phyloP scores from a whole-genome alignment of 495 filamentous ascomycete genomes.

The Penicillium macrosclerotiorum region DNA sequence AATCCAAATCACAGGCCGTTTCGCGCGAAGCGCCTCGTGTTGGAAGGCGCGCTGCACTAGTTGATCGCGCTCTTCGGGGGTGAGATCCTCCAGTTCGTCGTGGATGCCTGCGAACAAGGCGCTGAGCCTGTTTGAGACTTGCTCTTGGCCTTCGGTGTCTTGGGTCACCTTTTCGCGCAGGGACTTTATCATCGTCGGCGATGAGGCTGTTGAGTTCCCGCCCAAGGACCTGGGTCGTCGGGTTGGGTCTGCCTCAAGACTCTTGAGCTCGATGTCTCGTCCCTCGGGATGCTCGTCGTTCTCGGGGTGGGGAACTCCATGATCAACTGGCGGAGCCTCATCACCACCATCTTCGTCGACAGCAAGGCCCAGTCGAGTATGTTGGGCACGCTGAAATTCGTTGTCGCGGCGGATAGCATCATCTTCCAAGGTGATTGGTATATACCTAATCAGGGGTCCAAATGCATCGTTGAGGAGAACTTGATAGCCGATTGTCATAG shows the following conservation, averaged over 20 bases:
- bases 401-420: slow-evolving; percentile 87
- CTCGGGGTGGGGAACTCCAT: slow-evolving; percentile 44
- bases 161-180: slow-evolving; percentile 39
- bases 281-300: slow-evolving; percentile 34
- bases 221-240: slow-evolving; percentile 44
- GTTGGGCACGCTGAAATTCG: slow-evolving; percentile 78
- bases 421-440: slow-evolving; percentile 95
- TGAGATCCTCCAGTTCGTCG: slow-evolving; percentile 92
- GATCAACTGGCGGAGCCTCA: slow-evolving; percentile 37
- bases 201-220: slow-evolving; percentile 26
- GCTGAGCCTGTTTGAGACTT: slow-evolving; percentile 52
- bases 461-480: slow-evolving; percentile 79
- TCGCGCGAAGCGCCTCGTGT: slow-evolving; percentile 82
- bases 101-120: slow-evolving; percentile 82
- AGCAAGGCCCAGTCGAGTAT: slow-evolving; percentile 49
- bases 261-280: slow-evolving; percentile 58
- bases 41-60: slow-evolving; percentile 87
- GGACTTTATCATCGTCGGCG: slow-evolving; percentile 30
- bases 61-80: slow-evolving; percentile 83
- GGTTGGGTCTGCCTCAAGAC: slow-evolving; percentile 43
- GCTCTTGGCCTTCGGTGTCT: slow-evolving; percentile 67
- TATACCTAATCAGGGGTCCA: slow-evolving; percentile 78
- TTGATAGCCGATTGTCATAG: slow-evolving; percentile 81
- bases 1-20: slow-evolving; percentile 89
- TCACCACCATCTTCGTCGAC: slow-evolving; percentile 38